Conservation (phyloP, 495 filamentous ascomycete genomes). For the Durotheca rogersii region DNA sequence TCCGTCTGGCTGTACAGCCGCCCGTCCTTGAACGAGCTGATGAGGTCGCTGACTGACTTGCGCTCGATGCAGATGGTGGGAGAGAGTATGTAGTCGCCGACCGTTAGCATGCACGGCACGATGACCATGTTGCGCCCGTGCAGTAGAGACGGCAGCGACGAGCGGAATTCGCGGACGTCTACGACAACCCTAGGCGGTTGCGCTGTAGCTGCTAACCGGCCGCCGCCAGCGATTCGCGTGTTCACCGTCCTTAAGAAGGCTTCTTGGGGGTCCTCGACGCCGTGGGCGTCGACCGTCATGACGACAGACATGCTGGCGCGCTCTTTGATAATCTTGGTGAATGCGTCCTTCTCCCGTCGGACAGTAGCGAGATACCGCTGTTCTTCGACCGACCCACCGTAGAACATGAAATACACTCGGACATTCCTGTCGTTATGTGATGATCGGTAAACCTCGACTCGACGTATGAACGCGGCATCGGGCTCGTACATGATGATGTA, state of each 20-base stretch:
- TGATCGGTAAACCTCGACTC: conserved; percentile 93
- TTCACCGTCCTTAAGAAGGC: conserved; percentile 93
- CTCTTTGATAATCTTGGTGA: conserved; percentile 89
- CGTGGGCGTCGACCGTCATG: conserved; percentile 67
- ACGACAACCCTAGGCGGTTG: conserved; percentile 91
- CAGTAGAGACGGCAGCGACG: conserved; percentile 84
- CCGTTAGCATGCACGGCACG: conserved; percentile 91
- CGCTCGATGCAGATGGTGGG: conserved; percentile 91
- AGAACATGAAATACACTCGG: conserved; percentile 93
- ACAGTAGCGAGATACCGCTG: conserved; percentile 90
- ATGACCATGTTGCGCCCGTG: conserved; percentile 84
- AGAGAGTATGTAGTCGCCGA: conserved; percentile 92
- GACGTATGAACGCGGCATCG: conserved; percentile 89
- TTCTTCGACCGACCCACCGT: conserved; percentile 91
- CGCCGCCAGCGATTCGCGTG: conserved; percentile 93
- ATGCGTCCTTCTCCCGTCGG: conserved; percentile 90
- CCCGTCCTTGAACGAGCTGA: conserved; percentile 86
- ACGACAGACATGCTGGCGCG: conserved; percentile 90
- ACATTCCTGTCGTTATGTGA: conserved; percentile 88
- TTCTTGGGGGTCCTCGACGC: conserved; percentile 81
- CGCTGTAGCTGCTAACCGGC: conserved; percentile 81
- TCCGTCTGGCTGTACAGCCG: conserved; percentile 91
- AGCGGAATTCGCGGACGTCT: conserved; percentile 94
- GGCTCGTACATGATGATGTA: conserved; percentile 99
- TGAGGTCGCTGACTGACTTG: conserved; percentile 87